Evolutionary conservation across 2,329 filamentous ascomycete genomes (phyloP).

Genomic region (Phyllosticta citribraziliensis): DNA sequence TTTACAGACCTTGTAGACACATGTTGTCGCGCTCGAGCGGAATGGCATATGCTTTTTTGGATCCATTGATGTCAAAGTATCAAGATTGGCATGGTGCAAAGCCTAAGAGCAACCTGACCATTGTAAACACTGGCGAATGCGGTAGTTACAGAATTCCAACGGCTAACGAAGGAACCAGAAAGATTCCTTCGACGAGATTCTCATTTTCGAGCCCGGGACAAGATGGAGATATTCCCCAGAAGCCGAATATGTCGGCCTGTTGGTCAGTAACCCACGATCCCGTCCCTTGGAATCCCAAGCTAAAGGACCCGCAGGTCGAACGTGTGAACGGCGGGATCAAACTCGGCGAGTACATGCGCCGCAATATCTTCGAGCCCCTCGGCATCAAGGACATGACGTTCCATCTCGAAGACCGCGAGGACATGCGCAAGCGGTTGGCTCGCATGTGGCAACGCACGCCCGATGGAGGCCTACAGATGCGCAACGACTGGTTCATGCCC

Average conservation of each 20-base stretch:
- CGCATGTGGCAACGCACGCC: constrained; percentile 16
- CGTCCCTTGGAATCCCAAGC: no score
- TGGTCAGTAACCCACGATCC: neutral
- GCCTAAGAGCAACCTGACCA: neutral
- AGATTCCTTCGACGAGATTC: constrained; percentile 13
- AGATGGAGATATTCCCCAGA: constrained; percentile 16
- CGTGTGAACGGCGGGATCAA: constrained; percentile 13
- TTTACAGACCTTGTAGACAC: constrained; percentile 4
- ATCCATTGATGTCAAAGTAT: constrained; percentile 10
- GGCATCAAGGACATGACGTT: constrained; percentile 18
- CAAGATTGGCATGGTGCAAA: neutral
- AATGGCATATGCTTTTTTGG: constrained; percentile 16
- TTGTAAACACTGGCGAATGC: neutral
- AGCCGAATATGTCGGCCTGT: constrained; percentile 16
- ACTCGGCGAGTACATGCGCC: constrained; percentile 18
- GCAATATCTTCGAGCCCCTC: constrained; percentile 17
- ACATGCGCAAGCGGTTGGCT: neutral
- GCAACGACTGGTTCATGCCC: neutral
- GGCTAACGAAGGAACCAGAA: neutral
- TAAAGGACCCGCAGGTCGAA: constrained; percentile 14
- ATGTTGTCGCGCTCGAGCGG: constrained; percentile 21
- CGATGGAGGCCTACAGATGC: neutral
- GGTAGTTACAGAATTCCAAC: neutral
- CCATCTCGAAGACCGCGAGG: constrained; percentile 4
- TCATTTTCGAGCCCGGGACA: constrained; percentile 20